A percentile compares a stretch with the other conserved stretches of the same genome.
Evolutionary conservation across 2,329 filamentous ascomycete genomes (phyloP).

Genomic region (Paecilomyces dactylethromorphus): DNA sequence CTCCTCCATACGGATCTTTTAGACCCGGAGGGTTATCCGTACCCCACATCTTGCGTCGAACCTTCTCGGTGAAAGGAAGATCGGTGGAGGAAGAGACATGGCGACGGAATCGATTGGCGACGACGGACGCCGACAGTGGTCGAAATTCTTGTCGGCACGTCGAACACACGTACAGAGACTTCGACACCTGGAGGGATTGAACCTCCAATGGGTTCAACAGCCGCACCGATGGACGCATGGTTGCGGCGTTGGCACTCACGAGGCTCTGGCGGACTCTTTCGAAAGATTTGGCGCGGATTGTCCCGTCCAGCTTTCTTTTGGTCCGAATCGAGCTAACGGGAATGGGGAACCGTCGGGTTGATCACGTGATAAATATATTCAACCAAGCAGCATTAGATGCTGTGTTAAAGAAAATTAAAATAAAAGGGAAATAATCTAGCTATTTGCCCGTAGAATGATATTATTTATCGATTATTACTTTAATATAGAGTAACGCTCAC

Average conservation of each 20-base stretch:
- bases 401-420: no score
- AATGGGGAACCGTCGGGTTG: not conserved
- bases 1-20: slow-evolving; percentile 42
- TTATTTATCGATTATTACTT: not conserved
- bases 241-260: slow-evolving; percentile 11
- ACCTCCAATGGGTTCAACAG: slow-evolving; percentile 30
- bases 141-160: slow-evolving; percentile 31
- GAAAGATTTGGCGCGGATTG: not conserved
- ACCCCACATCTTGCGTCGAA: slow-evolving; percentile 45
- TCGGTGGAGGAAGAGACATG: slow-evolving; percentile 24
- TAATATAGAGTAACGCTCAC: no score
- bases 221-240: slow-evolving; percentile 33
- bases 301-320: not conserved
- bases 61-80: slow-evolving; percentile 36
- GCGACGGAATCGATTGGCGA: slow-evolving; percentile 26
- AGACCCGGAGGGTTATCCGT: slow-evolving; percentile 44
- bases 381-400: not conserved
- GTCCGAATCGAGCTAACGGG: not conserved
- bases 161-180: slow-evolving; percentile 32
- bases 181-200: slow-evolving; percentile 17
- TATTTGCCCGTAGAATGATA: not conserved
- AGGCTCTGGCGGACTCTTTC: slow-evolving; percentile 1
- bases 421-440: not conserved
- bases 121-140: slow-evolving; percentile 16
- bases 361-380: not conserved